phyloP scores from a whole-genome alignment of 768 basidiomycete species.

The Tubosaeta sp. region DNA sequence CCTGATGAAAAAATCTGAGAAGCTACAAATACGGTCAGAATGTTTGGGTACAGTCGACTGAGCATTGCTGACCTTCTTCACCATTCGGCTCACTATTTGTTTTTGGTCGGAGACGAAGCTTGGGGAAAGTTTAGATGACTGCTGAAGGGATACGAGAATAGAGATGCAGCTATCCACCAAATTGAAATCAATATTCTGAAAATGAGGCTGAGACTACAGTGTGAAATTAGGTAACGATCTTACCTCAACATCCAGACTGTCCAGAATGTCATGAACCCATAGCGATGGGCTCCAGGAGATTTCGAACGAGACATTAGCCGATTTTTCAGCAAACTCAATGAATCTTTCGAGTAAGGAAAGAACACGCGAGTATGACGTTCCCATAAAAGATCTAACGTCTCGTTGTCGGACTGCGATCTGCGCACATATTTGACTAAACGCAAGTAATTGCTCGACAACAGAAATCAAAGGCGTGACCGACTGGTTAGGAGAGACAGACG shows the following conservation, averaged over 20 bases:
- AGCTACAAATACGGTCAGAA: slow-evolving; percentile 41
- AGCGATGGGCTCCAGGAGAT: slow-evolving; percentile 56
- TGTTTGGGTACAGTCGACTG: background rate
- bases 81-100: slow-evolving; percentile 53
- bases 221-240: slow-evolving; percentile 6
- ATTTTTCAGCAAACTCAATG: slow-evolving; percentile 37
- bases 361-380: slow-evolving; percentile 50
- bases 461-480: slow-evolving; percentile 49
- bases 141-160: slow-evolving; percentile 52
- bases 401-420: slow-evolving; percentile 31
- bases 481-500: slow-evolving; percentile 23
- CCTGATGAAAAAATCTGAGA: slow-evolving; percentile 65
- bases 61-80: slow-evolving; percentile 39
- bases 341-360: slow-evolving; percentile 51
- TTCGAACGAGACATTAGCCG: slow-evolving; percentile 27
- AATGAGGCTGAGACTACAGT: slow-evolving; percentile 5
- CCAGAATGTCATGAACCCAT: slow-evolving; percentile 60
- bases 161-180: slow-evolving; percentile 61
- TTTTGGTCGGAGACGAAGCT: slow-evolving; percentile 52
- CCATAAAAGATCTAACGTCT: slow-evolving; percentile 32
- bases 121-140: slow-evolving; percentile 47
- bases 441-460: slow-evolving; percentile 51
- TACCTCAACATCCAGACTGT: slow-evolving; percentile 55
- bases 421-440: slow-evolving; percentile 46
- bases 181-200: slow-evolving; percentile 49